Conservation (phyloP, 495 filamentous ascomycete species). For the Viridothelium virens region DNA sequence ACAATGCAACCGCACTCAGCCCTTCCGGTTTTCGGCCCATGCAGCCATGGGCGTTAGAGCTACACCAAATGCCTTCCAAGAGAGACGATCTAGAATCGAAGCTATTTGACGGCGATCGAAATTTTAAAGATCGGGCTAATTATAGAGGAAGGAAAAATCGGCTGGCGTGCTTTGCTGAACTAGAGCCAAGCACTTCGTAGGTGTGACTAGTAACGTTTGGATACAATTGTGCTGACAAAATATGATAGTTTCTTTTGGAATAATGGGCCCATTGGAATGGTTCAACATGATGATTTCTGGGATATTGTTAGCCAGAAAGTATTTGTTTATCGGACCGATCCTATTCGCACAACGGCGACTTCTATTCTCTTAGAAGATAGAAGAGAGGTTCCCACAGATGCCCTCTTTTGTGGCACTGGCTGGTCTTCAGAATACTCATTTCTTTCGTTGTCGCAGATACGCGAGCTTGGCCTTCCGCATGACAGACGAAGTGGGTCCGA, state of each 20-base stretch:
- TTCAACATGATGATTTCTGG: constrained; percentile 37
- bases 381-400: constrained; percentile 11
- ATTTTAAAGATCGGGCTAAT: constrained; percentile 21
- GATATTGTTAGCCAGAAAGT: constrained; percentile 36
- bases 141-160: constrained; percentile 21
- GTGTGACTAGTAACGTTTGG: not conserved
- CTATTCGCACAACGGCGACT: constrained; percentile 12
- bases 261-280: constrained; percentile 33
- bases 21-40: constrained; percentile 21
- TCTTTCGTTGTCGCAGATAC: not conserved
- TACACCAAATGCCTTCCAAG: constrained; percentile 26
- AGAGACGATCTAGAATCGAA: constrained; percentile 25
- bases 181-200: constrained; percentile 27
- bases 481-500: not conserved
- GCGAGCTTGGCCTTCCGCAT: constrained; percentile 12
- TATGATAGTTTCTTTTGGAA: constrained; percentile 35
- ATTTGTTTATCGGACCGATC: constrained; percentile 32
- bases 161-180: constrained; percentile 30
- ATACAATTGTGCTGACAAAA: not conserved
- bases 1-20: constrained; percentile 16
- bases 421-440: constrained; percentile 9
- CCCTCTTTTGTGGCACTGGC: constrained; percentile 15
- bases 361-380: constrained; percentile 10
- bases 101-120: constrained; percentile 17
- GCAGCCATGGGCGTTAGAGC: constrained; percentile 30